phyloP scores from a whole-genome alignment of 306 rosid genomes.

The Sphenostylis stenocarpa region DNA sequence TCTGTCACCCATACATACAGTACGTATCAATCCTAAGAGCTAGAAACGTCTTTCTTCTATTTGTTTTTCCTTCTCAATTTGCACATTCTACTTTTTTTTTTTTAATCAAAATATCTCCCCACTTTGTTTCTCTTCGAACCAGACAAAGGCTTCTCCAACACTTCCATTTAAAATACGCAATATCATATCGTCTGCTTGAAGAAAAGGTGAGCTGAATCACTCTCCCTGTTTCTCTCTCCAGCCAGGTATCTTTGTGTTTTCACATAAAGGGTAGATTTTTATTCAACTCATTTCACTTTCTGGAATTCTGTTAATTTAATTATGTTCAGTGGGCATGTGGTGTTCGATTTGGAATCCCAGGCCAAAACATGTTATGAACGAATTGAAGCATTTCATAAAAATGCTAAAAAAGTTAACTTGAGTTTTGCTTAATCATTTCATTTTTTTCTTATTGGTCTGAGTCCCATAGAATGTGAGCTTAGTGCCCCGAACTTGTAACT shows the following conservation, averaged over 20 bases:
- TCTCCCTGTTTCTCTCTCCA: conserved; percentile 27
- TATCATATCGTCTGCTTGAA: conserved; percentile 31
- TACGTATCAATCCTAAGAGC: neutral
- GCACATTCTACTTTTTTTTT: neutral
- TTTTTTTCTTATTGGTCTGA: neutral
- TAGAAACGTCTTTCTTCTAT: conserved; percentile 13
- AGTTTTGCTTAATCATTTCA: conserved; percentile 2
- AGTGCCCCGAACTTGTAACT: neutral
- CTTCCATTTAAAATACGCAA: neutral
- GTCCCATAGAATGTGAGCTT: neutral
- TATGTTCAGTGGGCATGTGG: conserved; percentile 16
- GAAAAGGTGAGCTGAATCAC: conserved; percentile 36
- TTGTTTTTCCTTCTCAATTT: conserved; percentile 8
- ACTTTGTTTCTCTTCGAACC: conserved; percentile 13
- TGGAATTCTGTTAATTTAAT: conserved; percentile 1
- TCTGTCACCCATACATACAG: neutral
- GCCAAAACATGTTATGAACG: neutral
- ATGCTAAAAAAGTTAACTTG: neutral
- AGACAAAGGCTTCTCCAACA: conserved; percentile 22
- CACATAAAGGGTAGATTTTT: conserved; percentile 3
- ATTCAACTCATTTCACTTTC: neutral
- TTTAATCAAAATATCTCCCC: conserved; percentile 32
- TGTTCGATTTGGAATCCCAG: conserved; percentile 11
- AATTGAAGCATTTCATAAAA: conserved; percentile 7
- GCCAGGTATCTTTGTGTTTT: conserved; percentile 32